Conservation (phyloP, 805 yeast species). For the Lipomyces orientalis region DNA sequence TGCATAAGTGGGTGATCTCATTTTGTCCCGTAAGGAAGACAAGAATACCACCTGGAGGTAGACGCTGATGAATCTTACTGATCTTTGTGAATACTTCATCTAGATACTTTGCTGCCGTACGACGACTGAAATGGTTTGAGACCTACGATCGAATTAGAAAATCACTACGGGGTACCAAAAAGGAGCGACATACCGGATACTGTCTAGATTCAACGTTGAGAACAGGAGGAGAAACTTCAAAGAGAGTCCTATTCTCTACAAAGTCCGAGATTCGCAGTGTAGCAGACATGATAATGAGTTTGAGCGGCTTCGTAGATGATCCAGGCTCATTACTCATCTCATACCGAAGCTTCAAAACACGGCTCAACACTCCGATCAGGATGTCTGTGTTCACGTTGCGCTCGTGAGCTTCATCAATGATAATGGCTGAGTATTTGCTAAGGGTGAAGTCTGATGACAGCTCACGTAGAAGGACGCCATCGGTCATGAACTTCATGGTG, state of each 20-base stretch:
- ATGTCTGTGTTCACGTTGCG: conserved; percentile 96
- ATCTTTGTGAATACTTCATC: conserved; percentile 87
- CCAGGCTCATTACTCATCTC: conserved; percentile 45
- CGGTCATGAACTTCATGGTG: conserved; percentile 87
- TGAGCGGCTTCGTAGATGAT: conserved; percentile 66
- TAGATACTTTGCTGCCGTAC: conserved; percentile 76
- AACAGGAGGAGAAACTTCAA: conserved; percentile 79
- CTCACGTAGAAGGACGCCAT: conserved; percentile 91
- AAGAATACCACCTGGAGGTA: conserved; percentile 94
- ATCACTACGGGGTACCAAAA: neutral
- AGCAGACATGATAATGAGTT: conserved; percentile 94
- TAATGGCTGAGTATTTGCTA: conserved; percentile 79
- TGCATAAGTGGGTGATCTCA: conserved; percentile 81
- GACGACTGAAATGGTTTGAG: conserved; percentile 82
- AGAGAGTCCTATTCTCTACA: conserved; percentile 76
- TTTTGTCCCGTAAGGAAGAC: conserved; percentile 93
- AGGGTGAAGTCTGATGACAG: conserved; percentile 87
- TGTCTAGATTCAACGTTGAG: conserved; percentile 91
- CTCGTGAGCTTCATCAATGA: conserved; percentile 98
- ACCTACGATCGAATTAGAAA: conserved; percentile 50
- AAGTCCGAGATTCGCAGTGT: conserved; percentile 93
- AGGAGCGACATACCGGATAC: conserved; percentile 56
- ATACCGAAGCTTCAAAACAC: conserved; percentile 76
- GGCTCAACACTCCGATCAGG: conserved; percentile 89
- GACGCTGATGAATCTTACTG: conserved; percentile 78